These are phyloP conservation scores for Trametes cinnabarina DNA, from an alignment of 768 basidiomycete species.

Conservation along the genomic window DNA sequence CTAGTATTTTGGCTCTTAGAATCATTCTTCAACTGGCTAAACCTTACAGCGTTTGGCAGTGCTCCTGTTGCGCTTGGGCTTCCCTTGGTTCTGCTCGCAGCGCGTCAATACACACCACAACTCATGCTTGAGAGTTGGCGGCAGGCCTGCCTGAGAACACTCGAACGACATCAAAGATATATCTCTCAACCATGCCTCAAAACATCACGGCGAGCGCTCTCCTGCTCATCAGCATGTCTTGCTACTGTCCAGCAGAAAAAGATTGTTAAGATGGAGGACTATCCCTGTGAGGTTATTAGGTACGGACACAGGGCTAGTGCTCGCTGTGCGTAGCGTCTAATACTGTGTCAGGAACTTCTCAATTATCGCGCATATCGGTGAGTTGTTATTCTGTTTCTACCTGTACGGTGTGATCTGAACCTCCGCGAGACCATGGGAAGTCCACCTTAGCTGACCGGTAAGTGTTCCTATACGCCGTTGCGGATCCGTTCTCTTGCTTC, in stretches of 20 bases:
- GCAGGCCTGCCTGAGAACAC: constrained; percentile 24
- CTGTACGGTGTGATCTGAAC: background rate
- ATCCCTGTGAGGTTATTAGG: constrained; percentile 69
- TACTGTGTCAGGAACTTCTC: constrained; percentile 72
- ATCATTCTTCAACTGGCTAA: too few relatives aligned
- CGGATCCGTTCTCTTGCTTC: constrained; percentile 2
- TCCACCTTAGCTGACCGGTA: constrained; percentile 88
- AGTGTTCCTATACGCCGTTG: constrained; percentile 26
- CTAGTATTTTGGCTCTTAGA: too few relatives aligned
- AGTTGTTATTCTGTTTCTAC: background rate
- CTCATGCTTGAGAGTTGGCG: constrained; percentile 28
- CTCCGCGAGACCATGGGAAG: constrained; percentile 81
- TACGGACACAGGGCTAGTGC: constrained; percentile 29
- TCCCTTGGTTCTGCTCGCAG: background rate
- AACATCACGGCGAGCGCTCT: constrained; percentile 26
- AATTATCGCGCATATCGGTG: constrained; percentile 95
- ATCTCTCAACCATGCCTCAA: constrained; percentile 43
- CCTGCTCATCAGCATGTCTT: constrained; percentile 27
- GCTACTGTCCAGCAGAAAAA: constrained; percentile 30
- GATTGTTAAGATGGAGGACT: constrained; percentile 55
- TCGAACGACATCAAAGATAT: constrained; percentile 14
- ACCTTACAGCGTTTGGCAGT: background rate
- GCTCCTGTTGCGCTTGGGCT: background rate
- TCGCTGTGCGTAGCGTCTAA: background rate
- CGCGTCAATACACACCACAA: background rate